Evolutionary conservation across 2,329 filamentous ascomycete species (phyloP).

Genomic region (Dothistroma septosporum): DNA sequence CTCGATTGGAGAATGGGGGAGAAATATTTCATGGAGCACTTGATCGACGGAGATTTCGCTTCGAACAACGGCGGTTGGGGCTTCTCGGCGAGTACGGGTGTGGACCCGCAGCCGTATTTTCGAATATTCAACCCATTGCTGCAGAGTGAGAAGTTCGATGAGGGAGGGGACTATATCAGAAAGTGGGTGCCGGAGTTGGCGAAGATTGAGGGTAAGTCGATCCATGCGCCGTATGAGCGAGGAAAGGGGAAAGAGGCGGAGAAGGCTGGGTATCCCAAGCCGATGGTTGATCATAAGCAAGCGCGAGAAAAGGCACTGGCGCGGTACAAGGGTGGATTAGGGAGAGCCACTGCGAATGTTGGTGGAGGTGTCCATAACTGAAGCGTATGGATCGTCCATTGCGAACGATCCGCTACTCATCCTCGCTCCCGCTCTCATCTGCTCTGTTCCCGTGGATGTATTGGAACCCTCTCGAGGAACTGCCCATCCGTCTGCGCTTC

Average conservation of each 20-base stretch:
- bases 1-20: constrained; percentile 83
- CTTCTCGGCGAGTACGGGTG: constrained; percentile 63
- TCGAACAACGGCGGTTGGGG: constrained; percentile 72
- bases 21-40: constrained; percentile 73
- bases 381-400: background rate
- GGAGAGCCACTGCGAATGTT: constrained; percentile 46
- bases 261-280: constrained; percentile 67
- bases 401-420: background rate
- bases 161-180: constrained; percentile 72
- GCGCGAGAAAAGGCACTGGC: constrained; percentile 63
- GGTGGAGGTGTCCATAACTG: constrained; percentile 34
- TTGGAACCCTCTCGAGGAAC: background rate
- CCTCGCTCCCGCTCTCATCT: background rate
- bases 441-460: constrained; percentile 1
- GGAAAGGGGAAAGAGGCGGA: constrained; percentile 57
- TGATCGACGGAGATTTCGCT: constrained; percentile 76
- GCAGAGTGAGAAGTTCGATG: constrained; percentile 84
- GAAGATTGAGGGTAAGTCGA: constrained; percentile 59
- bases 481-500: background rate
- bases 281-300: constrained; percentile 69
- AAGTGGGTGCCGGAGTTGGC: constrained; percentile 76
- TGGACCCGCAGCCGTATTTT: constrained; percentile 87
- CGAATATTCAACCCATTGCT: constrained; percentile 81
- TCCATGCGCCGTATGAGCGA: constrained; percentile 76
- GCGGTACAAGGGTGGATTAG: constrained; percentile 65